Base-by-base conservation (phyloP, 139 green algal species). In the Helicosporidium sp. region DNA sequence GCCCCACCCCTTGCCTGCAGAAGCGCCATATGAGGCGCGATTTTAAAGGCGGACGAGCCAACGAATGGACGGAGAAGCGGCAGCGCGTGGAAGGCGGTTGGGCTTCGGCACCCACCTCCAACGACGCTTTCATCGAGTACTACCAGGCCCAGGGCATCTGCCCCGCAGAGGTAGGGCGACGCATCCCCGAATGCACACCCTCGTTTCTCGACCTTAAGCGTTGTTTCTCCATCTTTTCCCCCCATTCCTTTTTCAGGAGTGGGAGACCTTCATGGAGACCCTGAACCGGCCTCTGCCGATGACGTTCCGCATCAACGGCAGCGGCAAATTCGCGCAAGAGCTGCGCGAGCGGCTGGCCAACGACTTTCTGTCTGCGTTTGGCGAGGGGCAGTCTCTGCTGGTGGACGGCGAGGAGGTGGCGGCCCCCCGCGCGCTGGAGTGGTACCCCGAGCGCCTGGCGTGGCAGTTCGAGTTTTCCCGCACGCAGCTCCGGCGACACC, bases 291-390 rank as follows among this genome's bases (percentile, higher is more conserved):
- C 69, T 27, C 69, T 98, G 55, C 89, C 89, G 16, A 78, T 80
- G 25, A 93, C 83, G 3, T 97, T 98, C 65, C 74, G 89, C 48
- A 96, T 98, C 64, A 98, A 98, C 59, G 89, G 87, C 54, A 72
- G 49, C 26, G 82, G 82, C 26, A 62, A 69, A 26, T 89, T 84
- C 69, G 83, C 84, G 0, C 61, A 74, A 26, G 58, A 72, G 31
- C 64, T 94, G 50, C 52, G 67, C 12, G 60, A 76, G 40, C 77
- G 73, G 54, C 55, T 93, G 49, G 51, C 83, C 54, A 47, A 26
- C 1, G 72, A 87, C 63, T 86, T 89, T 48, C 70, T 86, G 20
- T 48, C 52, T 2, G 29, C 73, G 20, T 76, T 89, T 31, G 43
- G 34, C 7, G 29, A 59, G 17, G 65, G 47, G 0, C 55, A 29